Percentiles rank a stretch among this genome's conserved stretches.
These are phyloP conservation scores for Mucor indicus DNA, from an alignment of 371 early-diverging fungal genomes.

Conservation along the genomic window DNA sequence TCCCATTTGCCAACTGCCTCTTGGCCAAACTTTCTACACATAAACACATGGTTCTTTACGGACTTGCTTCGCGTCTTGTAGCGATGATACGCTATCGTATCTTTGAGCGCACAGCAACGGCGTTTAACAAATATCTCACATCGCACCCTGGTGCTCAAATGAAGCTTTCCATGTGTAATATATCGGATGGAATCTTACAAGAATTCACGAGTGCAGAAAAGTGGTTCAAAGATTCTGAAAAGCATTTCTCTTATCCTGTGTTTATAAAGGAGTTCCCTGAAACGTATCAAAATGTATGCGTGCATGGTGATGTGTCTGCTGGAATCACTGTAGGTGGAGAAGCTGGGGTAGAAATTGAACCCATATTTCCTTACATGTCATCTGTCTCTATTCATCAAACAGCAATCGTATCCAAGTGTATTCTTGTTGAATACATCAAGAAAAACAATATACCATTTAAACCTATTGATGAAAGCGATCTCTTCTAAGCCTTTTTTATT, in stretches of 20 bases:
- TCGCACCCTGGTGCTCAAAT: neutral
- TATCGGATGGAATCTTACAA: conserved; percentile 8
- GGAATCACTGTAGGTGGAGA: conserved; percentile 43
- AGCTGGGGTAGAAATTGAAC: conserved; percentile 26
- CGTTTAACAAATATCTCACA: neutral
- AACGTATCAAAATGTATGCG: conserved; percentile 21
- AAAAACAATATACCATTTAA: too few species aligned
- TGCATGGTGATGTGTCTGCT: conserved; percentile 23
- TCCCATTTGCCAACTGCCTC: conserved; percentile 26
- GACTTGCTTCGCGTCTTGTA: conserved; percentile 19
- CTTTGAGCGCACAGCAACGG: conserved; percentile 11
- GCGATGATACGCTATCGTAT: conserved; percentile 29
- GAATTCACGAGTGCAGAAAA: conserved; percentile 27
- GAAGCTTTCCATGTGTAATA: neutral
- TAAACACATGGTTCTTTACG: conserved; percentile 18
- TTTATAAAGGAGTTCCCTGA: conserved; percentile 21
- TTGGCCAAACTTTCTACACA: conserved; percentile 14
- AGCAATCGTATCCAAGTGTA: conserved; percentile 39
- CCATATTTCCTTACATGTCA: conserved; percentile 34
- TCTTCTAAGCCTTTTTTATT: too few species aligned
- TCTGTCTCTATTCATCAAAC: conserved; percentile 34
- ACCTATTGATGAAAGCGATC: too few species aligned
- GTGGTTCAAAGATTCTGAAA: conserved; percentile 25
- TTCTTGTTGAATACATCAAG: conserved; percentile 23
- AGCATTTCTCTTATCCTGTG: conserved; percentile 14